Percentiles rank a stretch among this genome's conserved stretches.
phyloP scores from a whole-genome alignment of 2,329 filamentous ascomycete genomes.

The Xylariales sp. region DNA sequence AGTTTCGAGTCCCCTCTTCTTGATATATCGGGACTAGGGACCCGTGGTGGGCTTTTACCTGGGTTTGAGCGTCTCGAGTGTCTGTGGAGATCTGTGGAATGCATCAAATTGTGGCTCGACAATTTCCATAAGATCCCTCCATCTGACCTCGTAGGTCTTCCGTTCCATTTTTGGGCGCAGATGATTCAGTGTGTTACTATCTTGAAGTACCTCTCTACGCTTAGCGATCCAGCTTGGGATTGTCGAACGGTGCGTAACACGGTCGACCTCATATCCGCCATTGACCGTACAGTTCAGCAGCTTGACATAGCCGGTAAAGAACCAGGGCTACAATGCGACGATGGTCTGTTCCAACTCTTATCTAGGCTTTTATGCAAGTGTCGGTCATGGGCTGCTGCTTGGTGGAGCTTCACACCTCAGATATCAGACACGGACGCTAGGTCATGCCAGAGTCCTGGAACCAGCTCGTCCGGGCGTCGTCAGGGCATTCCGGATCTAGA shows the following conservation, averaged over 20 bases:
- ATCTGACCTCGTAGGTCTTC: slow-evolving; percentile 46
- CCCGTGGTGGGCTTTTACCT: slow-evolving; percentile 25
- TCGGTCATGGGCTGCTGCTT: slow-evolving; percentile 15
- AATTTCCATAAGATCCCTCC: slow-evolving; percentile 47
- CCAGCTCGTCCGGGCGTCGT: neutral
- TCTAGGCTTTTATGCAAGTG: slow-evolving; percentile 22
- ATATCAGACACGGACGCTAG: neutral
- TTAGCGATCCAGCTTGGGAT: slow-evolving; percentile 55
- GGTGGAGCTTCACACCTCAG: slow-evolving; percentile 1
- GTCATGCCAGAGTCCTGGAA: slow-evolving; percentile 7
- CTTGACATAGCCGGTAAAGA: slow-evolving; percentile 47
- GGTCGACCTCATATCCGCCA: slow-evolving; percentile 47
- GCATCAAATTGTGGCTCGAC: slow-evolving; percentile 51
- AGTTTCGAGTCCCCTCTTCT: slow-evolving; percentile 38
- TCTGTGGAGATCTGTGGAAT: slow-evolving; percentile 51
- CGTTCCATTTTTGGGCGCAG: slow-evolving; percentile 54
- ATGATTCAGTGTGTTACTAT: slow-evolving; percentile 51
- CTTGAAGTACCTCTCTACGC: slow-evolving; percentile 52
- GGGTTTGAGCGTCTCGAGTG: slow-evolving; percentile 51
- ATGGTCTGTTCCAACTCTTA: slow-evolving; percentile 39
- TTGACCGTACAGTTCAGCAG: slow-evolving; percentile 49
- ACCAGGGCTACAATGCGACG: slow-evolving; percentile 46
- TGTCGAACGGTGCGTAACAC: slow-evolving; percentile 49
- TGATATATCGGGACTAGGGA: slow-evolving; percentile 26
- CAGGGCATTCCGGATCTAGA: slow-evolving; percentile 12